Conservation (phyloP, 495 filamentous ascomycete species). For the Penicillium bialowiezense region DNA sequence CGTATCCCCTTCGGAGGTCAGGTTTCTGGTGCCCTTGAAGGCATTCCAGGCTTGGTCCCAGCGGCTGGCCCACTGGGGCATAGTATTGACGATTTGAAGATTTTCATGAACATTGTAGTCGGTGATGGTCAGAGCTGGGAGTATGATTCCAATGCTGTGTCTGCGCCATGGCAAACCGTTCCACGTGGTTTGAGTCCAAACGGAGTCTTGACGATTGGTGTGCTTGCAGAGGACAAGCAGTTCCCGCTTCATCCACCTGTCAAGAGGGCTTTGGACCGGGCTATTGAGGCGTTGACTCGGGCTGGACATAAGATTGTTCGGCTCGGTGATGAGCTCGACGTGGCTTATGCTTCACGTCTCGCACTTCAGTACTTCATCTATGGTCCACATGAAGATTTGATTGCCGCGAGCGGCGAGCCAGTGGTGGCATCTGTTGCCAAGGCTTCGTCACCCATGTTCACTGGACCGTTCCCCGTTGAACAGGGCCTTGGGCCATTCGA, state of each 20-base stretch:
- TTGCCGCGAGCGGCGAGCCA: slow-evolving; percentile 30
- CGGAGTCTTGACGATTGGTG: slow-evolving; percentile 41
- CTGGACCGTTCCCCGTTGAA: slow-evolving; percentile 25
- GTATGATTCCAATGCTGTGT: slow-evolving; percentile 15
- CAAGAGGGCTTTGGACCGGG: slow-evolving; percentile 39
- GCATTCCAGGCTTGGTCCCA: slow-evolving; percentile 12
- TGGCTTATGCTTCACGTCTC: slow-evolving; percentile 19
- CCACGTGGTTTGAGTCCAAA: not conserved
- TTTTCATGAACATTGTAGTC: slow-evolving; percentile 56
- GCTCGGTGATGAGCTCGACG: slow-evolving; percentile 8
- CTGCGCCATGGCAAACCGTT: slow-evolving; percentile 13
- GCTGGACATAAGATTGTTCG: slow-evolving; percentile 47
- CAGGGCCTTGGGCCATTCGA: slow-evolving; percentile 17
- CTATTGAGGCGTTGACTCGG: slow-evolving; percentile 32
- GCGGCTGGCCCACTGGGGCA: slow-evolving; percentile 54
- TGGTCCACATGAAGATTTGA: slow-evolving; percentile 22
- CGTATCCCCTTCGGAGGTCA: slow-evolving; percentile 48
- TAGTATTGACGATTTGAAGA: slow-evolving; percentile 50
- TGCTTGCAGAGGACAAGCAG: slow-evolving; percentile 50
- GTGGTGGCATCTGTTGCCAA: slow-evolving; percentile 15
- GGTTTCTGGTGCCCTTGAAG: slow-evolving; percentile 10
- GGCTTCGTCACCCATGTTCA: slow-evolving; percentile 17
- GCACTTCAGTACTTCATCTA: slow-evolving; percentile 31
- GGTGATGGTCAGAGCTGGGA: slow-evolving; percentile 47
- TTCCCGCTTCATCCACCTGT: slow-evolving; percentile 55